Evolutionary conservation across 2,329 filamentous ascomycete genomes (phyloP).

Genomic region (Fusarium napiforme): DNA sequence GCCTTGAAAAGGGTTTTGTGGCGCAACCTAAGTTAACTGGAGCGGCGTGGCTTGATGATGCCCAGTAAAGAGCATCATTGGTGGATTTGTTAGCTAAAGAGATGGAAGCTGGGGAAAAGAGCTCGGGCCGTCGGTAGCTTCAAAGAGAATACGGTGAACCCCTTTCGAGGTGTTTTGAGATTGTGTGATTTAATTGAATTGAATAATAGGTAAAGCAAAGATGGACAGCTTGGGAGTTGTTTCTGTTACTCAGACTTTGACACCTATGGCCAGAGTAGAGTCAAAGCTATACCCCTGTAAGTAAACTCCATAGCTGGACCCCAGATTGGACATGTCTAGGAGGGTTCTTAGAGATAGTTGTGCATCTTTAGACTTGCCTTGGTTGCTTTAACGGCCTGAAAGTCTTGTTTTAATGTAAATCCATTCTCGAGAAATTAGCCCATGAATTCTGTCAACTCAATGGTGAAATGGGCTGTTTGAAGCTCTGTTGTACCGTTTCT

Average conservation of each 20-base stretch:
- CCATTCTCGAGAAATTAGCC: no score
- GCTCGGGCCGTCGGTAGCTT: constrained; percentile 32
- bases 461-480: not conserved
- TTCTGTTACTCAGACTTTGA: not conserved
- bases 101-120: constrained; percentile 15
- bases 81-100: constrained; percentile 4
- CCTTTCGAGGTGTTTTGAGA: constrained; percentile 6
- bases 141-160: not conserved
- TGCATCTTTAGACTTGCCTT: not conserved
- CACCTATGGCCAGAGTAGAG: not conserved
- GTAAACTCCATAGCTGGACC: not conserved
- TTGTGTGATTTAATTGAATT: not conserved
- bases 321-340: not conserved
- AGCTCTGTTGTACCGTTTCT: not conserved
- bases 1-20: constrained; percentile 30
- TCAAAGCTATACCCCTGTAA: not conserved
- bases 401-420: no score
- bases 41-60: constrained; percentile 10
- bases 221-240: not conserved
- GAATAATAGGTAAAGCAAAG: not conserved
- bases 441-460: no score
- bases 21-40: not conserved
- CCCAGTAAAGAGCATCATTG: constrained; percentile 15
- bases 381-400: no score
- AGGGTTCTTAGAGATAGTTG: not conserved